Evolutionary conservation across 768 basidiomycete species (phyloP), one percentile per base, ranked within the genome.

Genomic region (Leccinum barrowsii): DNA sequence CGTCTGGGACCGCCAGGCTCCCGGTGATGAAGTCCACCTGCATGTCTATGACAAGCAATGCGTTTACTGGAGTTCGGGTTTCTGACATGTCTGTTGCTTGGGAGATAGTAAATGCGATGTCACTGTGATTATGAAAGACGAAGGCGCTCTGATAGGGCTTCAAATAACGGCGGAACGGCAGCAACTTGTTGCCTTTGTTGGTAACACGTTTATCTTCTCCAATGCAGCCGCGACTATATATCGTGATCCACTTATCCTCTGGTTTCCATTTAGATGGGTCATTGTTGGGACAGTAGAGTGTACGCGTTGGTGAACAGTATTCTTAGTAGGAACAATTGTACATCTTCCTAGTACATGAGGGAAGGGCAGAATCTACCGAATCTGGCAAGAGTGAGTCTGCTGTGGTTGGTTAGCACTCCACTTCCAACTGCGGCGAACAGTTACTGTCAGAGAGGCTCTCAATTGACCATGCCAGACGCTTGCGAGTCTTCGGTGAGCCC

Each of bases 1-100:
- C 92, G 19, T 77, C 78, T 2, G 82, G 75, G 12, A 92, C 89
- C 2, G 90, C 85, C 37, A 95, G 82, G 5, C 85, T 80, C 3
- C 92, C 92, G 19, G 74, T 70, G 26, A 92, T 81, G 65, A 95
- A 95, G 70, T 95, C 92, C 67, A 90, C 82, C 69, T 95, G 92
- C 71, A 91, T 80, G 67, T 94, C 92, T 37, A 93, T 76, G 55
- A 92, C 80, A 53, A 92, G 66, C 21, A 92, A 77, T 1, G 86
- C 90, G 32, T 73, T 63, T 5, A 67, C 57, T 10, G 60, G 32
- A 26, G 21, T 44, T 19, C 11, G 46, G 21, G 34, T 47, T 22
- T 44, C n/a, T 7, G 59, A 21, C 68, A 70, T 72, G 50, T 58
- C 64, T 60, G 40, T 34, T 48, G 58, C 46, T 52, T 26, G n/a